A percentile compares a stretch with the other conserved stretches of the same genome.
Evolutionary conservation across 345 rosid species (phyloP).

Genomic region (Eucalyptus curtisii): DNA sequence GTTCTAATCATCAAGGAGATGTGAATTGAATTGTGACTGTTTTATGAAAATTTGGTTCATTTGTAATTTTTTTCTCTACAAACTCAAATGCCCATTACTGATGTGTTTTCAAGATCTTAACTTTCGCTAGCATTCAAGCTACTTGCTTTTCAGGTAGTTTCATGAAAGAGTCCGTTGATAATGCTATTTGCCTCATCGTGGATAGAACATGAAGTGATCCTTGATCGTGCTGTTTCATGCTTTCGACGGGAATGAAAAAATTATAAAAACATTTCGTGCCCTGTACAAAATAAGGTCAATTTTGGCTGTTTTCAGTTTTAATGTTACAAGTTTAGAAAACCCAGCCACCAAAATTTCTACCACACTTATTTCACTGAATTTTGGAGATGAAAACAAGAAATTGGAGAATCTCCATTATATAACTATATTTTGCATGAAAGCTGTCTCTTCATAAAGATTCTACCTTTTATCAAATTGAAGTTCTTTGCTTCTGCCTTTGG

Average conservation of each 20-base stretch:
- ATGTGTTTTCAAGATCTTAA: too few relatives aligned
- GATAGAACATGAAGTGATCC: too few relatives aligned
- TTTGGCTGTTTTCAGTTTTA: background rate
- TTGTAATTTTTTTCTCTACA: too few relatives aligned
- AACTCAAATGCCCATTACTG: too few relatives aligned
- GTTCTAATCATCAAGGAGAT: too few relatives aligned
- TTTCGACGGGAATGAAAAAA: background rate
- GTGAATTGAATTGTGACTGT: too few relatives aligned
- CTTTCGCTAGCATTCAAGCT: too few relatives aligned
- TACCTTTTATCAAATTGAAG: background rate
- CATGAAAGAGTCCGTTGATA: too few relatives aligned
- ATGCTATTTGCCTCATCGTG: too few relatives aligned
- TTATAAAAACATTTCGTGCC: background rate
- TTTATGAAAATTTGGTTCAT: too few relatives aligned
- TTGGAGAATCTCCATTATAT: background rate
- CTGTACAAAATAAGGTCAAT: background rate
- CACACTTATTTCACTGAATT: background rate
- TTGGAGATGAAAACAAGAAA: background rate
- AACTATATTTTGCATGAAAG: background rate
- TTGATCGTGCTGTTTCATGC: too few relatives aligned
- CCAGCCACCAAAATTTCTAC: accelerated
- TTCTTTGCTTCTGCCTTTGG: background rate
- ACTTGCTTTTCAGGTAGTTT: too few relatives aligned
- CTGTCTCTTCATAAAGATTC: background rate
- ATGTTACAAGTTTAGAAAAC: background rate